Evolutionary conservation across 2,329 filamentous ascomycete genomes (phyloP).

Genomic region (Ceratocystiopsis sp.): DNA sequence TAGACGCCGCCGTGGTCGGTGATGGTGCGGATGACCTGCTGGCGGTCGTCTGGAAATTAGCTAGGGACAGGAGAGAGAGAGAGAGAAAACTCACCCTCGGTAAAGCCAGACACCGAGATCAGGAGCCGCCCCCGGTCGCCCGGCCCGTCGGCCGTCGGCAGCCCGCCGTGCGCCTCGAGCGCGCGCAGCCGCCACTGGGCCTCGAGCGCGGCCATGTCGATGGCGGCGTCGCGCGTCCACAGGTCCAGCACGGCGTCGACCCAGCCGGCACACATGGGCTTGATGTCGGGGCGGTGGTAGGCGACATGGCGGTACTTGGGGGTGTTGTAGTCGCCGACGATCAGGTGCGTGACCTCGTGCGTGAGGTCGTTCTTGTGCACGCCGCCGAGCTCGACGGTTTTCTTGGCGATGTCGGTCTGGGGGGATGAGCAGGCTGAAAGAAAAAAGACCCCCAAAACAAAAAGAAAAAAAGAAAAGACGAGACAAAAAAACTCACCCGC

Average conservation of each 20-base stretch:
- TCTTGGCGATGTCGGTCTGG: slow-evolving; percentile 32
- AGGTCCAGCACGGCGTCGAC: slow-evolving; percentile 60
- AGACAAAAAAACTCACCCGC: slow-evolving; percentile 36
- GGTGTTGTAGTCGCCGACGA: slow-evolving; percentile 78
- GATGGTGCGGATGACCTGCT: slow-evolving; percentile 51
- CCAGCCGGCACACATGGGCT: slow-evolving; percentile 68
- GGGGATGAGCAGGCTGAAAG: slow-evolving; percentile 3
- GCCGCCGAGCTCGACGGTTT: slow-evolving; percentile 69
- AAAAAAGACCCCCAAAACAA: background rate
- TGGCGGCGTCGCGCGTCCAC: slow-evolving; percentile 66
- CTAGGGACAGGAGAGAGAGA: no score
- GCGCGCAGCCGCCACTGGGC: slow-evolving; percentile 44
- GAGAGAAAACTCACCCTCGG: slow-evolving; percentile 19
- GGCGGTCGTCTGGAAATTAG: slow-evolving; percentile 39
- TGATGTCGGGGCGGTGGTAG: slow-evolving; percentile 70
- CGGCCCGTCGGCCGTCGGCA: slow-evolving; percentile 14
- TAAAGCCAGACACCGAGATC: slow-evolving; percentile 41
- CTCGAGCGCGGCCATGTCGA: slow-evolving; percentile 57
- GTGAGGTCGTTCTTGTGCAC: slow-evolving; percentile 80
- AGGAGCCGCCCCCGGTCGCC: slow-evolving; percentile 24
- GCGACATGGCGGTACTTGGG: slow-evolving; percentile 94
- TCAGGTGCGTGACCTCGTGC: slow-evolving; percentile 86
- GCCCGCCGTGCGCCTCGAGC: slow-evolving; percentile 36
- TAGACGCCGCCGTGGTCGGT: slow-evolving; percentile 63
- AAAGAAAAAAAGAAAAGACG: background rate